Evolutionary conservation across 805 yeast genomes (phyloP), one percentile per base, ranked within the genome.

Genomic region (Nakazawaea holstii): DNA sequence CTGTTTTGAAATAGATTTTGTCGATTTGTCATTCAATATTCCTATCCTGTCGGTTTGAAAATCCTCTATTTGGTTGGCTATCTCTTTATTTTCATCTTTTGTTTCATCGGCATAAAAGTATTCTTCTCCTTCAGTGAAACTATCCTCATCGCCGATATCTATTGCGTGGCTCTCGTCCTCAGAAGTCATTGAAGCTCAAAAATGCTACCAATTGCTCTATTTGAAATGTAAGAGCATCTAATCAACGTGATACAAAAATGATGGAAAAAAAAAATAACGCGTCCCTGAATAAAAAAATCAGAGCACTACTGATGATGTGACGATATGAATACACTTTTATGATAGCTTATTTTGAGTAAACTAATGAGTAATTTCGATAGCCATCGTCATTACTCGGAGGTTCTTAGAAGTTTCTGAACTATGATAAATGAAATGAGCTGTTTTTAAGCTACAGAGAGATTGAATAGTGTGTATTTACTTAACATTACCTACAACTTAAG

Each of bases 1-100:
- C 38, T 48, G 50, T 27, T 48, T 48, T 11, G 45, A 24, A 8
- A 36, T 3, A 5, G 38, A 11, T 20, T 15, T 26, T 6, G 17
- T 9, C 9, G 29, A 30, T 15, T 17, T 27, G 11, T 40, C 32
- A 4, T 41, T 13, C 13, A 40, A 30, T 1, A 11, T 35, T 11
- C 45, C 43, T 32, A 45, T 39, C 26, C 43, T 31, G 35, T 45
- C 43, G 4, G 27, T 11, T 27, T 5, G 29, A 3, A 14, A 36
- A 28, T 46, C 35, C 6, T 32, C 24, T 35, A 14, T 17, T 7
- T 8, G 6, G 26, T 24, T 30, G 8, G 17, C 10, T n/a, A 8
- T 17, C 2, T 29, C 41, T 7, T 38, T 28, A 11, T n/a, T 26
- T 15, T 27, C n/a, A 17, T 28, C 40, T 26, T 35, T 27, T 4